These are phyloP conservation scores for Cladophialophora immunda DNA, from an alignment of 2,329 filamentous ascomycete species.

Conservation along the genomic window DNA sequence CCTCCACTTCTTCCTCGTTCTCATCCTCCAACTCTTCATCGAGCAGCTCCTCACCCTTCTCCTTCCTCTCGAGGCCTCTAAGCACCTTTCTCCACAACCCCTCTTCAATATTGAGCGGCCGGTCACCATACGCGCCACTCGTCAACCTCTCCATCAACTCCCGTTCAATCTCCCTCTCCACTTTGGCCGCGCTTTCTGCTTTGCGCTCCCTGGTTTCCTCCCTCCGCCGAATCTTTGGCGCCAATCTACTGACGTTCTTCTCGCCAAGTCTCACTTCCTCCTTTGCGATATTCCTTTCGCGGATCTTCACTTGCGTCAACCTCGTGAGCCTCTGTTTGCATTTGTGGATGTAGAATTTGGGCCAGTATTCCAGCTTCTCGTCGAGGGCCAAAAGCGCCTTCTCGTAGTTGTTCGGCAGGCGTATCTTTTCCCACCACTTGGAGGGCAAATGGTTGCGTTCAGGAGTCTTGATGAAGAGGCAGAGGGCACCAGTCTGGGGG, in stretches of 20 bases:
- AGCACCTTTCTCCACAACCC: conserved; percentile 97
- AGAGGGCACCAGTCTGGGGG: conserved; percentile 80
- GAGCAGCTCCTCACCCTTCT: conserved; percentile 84
- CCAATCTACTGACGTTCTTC: conserved; percentile 84
- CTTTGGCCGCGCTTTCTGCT: conserved; percentile 84
- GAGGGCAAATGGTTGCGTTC: conserved; percentile 87
- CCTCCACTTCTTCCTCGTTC: conserved; percentile 68
- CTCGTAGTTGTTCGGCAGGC: conserved; percentile 87
- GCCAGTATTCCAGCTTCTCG: conserved; percentile 87
- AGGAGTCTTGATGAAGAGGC: conserved; percentile 96
- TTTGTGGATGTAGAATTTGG: conserved; percentile 91
- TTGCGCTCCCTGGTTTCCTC: conserved; percentile 80
- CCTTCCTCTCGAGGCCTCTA: conserved; percentile 84
- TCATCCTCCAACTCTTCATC: conserved; percentile 76
- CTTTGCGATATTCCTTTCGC: conserved; percentile 77
- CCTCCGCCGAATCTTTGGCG: conserved; percentile 83
- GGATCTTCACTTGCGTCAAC: conserved; percentile 88
- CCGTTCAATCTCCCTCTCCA: conserved; percentile 93
- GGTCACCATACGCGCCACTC: conserved; percentile 92
- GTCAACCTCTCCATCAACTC: conserved; percentile 91
- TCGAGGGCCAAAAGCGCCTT: conserved; percentile 90
- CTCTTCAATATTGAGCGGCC: conserved; percentile 94
- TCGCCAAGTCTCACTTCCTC: conserved; percentile 92
- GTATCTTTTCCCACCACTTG: conserved; percentile 94
- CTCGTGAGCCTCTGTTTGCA: conserved; percentile 96